These are phyloP conservation scores for Colletotrichum sp. DNA, from an alignment of 2,329 filamentous ascomycete species.

Conservation along the genomic window DNA sequence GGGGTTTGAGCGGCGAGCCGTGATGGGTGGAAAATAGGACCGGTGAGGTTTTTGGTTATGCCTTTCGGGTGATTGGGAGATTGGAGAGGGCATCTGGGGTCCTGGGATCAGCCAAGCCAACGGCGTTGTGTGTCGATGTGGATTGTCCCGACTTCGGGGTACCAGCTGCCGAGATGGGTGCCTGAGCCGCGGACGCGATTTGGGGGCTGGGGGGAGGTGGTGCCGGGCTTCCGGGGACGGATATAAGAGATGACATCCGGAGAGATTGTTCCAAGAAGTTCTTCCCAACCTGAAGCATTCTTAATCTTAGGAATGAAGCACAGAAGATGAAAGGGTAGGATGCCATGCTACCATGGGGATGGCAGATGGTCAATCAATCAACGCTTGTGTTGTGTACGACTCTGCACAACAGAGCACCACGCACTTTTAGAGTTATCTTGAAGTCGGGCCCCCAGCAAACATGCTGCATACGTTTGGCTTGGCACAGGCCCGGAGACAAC, in stretches of 20 bases:
- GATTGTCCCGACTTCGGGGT: neutral
- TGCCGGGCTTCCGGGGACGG: neutral
- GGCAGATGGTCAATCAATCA: neutral
- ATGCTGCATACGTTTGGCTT: neutral
- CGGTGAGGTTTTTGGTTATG: neutral
- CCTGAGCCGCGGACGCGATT: neutral
- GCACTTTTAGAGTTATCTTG: neutral
- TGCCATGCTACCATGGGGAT: neutral
- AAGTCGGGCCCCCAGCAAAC: neutral
- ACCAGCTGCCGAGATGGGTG: neutral
- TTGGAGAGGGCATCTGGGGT: neutral
- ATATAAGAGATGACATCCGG: neutral
- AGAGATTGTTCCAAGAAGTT: neutral
- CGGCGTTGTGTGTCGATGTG: neutral
- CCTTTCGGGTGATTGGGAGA: slow-evolving; percentile 1
- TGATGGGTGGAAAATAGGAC: slow-evolving; percentile 2
- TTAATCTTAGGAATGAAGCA: neutral
- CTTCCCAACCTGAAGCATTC: neutral
- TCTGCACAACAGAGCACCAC: neutral
- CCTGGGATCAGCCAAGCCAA: slow-evolving; percentile 1
- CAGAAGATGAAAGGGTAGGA: neutral
- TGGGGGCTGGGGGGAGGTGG: neutral
- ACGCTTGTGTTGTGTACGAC: neutral
- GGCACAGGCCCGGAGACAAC: neutral
- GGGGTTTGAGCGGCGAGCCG: neutral